Percentiles rank a stretch among this genome's conserved stretches.
Evolutionary conservation across 805 yeast species (phyloP).

Genomic region (Ogataea neopini): DNA sequence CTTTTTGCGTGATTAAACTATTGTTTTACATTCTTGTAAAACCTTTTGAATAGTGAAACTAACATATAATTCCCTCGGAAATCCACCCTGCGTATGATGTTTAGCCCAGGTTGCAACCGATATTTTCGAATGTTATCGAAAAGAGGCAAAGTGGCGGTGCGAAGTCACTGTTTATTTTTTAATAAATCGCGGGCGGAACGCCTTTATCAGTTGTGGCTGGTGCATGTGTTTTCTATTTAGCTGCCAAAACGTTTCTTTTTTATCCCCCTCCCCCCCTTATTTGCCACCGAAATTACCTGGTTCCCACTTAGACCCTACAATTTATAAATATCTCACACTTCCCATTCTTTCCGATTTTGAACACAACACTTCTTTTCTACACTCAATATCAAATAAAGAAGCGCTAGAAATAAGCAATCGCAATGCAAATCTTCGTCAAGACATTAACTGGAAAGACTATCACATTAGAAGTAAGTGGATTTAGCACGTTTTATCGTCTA

Average conservation of each 20-base stretch:
- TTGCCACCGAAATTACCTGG: slow-evolving; percentile 29
- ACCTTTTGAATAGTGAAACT: background rate
- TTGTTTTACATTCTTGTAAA: background rate
- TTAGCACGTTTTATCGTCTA: background rate
- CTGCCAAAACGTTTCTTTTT: slow-evolving; percentile 16
- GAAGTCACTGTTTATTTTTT: background rate
- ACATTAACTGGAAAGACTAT: slow-evolving; percentile 89
- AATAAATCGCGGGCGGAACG: background rate
- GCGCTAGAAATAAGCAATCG: background rate
- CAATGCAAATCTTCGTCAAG: slow-evolving; percentile 72
- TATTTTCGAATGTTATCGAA: slow-evolving; percentile 8
- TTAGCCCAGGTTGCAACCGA: slow-evolving; percentile 4
- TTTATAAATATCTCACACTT: slow-evolving; percentile 25
- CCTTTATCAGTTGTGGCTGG: slow-evolving; percentile 18
- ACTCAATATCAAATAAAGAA: background rate
- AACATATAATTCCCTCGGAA: background rate
- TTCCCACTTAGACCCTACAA: slow-evolving; percentile 5
- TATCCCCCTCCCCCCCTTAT: slow-evolving; percentile 18
- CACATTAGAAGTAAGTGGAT: slow-evolving; percentile 66
- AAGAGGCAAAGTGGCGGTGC: slow-evolving; percentile 5
- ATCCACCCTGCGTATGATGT: background rate
- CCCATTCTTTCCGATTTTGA: slow-evolving; percentile 1
- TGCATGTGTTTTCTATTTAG: background rate
- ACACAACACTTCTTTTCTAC: background rate
- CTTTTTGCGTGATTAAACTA: background rate